Evolutionary conservation across 2,329 filamentous ascomycete species (phyloP).

Genomic region (Pseudocercospora vitis): DNA sequence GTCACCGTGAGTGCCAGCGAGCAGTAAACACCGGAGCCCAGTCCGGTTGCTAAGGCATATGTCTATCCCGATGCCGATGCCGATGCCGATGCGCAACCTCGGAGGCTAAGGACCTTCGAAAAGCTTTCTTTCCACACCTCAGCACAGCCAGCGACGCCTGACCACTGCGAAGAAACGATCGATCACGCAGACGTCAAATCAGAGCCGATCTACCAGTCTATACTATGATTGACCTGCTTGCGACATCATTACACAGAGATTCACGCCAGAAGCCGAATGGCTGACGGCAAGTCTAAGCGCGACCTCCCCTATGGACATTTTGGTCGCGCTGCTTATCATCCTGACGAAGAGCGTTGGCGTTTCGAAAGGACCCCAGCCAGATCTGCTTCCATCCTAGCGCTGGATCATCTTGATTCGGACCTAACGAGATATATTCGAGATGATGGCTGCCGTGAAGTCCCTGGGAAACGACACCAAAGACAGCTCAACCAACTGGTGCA

Average conservation of each 20-base stretch:
- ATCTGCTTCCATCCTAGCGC: constrained; percentile 25
- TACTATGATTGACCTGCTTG: constrained; percentile 27
- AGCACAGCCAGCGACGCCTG: too few species aligned
- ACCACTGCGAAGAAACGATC: not conserved
- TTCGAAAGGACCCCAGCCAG: constrained; percentile 23
- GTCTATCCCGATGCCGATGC: too few species aligned
- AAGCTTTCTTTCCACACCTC: too few species aligned
- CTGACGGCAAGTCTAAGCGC: constrained; percentile 49
- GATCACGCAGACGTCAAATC: not conserved
- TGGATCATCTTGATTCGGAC: constrained; percentile 22
- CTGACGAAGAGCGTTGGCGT: constrained; percentile 50
- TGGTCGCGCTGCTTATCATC: constrained; percentile 52
- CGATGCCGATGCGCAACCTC: too few species aligned
- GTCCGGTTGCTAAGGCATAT: constrained; percentile 14
- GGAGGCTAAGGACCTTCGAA: too few species aligned
- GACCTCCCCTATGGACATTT: constrained; percentile 57
- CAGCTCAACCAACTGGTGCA: constrained; percentile 27
- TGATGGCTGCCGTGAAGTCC: not conserved
- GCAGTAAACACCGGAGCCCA: too few species aligned
- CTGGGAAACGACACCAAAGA: constrained; percentile 15
- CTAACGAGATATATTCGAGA: not conserved
- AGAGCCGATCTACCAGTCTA: not conserved
- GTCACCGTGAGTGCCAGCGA: too few species aligned
- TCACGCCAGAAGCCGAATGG: constrained; percentile 53
- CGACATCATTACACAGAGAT: constrained; percentile 12